Evolutionary conservation across 768 basidiomycete genomes (phyloP).

Genomic region (Leccinum subgranulosum): DNA sequence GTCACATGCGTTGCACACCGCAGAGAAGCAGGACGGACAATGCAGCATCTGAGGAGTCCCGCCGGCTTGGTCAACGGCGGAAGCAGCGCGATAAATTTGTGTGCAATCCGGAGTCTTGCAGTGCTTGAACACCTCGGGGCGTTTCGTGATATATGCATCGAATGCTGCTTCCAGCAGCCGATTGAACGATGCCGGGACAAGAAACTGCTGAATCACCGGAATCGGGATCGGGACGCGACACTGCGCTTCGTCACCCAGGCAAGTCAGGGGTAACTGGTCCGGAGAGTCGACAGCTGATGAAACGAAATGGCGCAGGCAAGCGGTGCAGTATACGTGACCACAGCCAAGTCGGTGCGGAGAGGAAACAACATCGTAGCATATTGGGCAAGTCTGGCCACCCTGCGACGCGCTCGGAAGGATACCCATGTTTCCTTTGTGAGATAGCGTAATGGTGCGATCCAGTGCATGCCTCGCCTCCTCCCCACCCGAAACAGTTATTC

Average conservation of each 20-base stretch:
- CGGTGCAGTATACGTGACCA: slow-evolving; percentile 63
- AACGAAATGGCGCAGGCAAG: slow-evolving; percentile 58
- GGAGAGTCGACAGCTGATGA: slow-evolving; percentile 49
- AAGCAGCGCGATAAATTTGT: slow-evolving; percentile 62
- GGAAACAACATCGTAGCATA: slow-evolving; percentile 46
- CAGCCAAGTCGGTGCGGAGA: slow-evolving; percentile 53
- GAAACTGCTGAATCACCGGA: slow-evolving; percentile 44
- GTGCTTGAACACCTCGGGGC: slow-evolving; percentile 59
- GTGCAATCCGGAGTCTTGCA: slow-evolving; percentile 79
- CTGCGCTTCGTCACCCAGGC: slow-evolving; percentile 58
- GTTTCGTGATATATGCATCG: slow-evolving; percentile 52
- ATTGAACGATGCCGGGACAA: slow-evolving; percentile 52
- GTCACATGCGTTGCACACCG: slow-evolving; percentile 63
- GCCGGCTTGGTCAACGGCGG: slow-evolving; percentile 30
- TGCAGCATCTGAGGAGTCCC: slow-evolving; percentile 40
- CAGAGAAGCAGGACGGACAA: slow-evolving; percentile 65
- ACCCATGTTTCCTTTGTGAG: slow-evolving; percentile 24
- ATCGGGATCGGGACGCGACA: slow-evolving; percentile 58
- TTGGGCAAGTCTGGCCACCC: slow-evolving; percentile 40
- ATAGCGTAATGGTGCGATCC: slow-evolving; percentile 42
- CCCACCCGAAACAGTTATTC: slow-evolving; percentile 51
- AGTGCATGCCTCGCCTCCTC: slow-evolving; percentile 53
- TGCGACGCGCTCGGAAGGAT: not conserved
- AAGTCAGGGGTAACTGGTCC: slow-evolving; percentile 61
- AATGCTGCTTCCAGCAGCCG: slow-evolving; percentile 56